Base-by-base conservation (phyloP, 2,329 filamentous ascomycete genomes). In the Epichloe gansuensis region DNA sequence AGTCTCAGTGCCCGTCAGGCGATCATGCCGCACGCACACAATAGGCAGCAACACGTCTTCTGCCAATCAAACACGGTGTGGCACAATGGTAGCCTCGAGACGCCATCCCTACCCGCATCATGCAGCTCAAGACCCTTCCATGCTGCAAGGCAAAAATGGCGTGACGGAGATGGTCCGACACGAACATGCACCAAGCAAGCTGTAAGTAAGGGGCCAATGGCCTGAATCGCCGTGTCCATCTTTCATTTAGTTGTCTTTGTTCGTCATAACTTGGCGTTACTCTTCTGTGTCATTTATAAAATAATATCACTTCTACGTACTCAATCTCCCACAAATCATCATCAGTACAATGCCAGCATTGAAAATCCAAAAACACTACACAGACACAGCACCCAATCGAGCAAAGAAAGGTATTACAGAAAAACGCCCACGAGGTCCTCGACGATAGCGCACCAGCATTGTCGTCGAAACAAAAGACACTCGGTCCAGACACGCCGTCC, bases 391-490 rank as follows among this genome's bases (percentile, higher is more conserved):
- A 44, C 21, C 17, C 17, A 48, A 13, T n/a, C 35, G 25, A n/a
- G 7, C 6, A 51, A 52, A 54, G 12, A 23, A 43, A n/a, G 8
- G 35, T 59, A 56, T 15, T 3, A 34, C 15, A 17, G 13, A 55
- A 61, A 64, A 69, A 67, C 64, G 64, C 73, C 73, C 73, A 76
- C 70, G 72, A 75, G 71, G 62, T 72, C 66, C 61, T 62, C 61
- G 58, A 66, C 74, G 72, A 77, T 77, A 77, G 75, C 75, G 75
- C 68, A 70, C 54, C 49, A 70, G 75, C 75, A 77, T 77, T 77
- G 67, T 78, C 74, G 73, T 61, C 55, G 57, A 61, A 59, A 62
- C 63, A 42, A 65, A 48, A 48, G 38, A 60, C n/a, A 35, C 72
- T 72, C 73, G 69, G 72, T 74, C 66, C 65, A 70, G 70, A 74